Conservation (phyloP, 441 rosid species). For the Jatropha podagrica region DNA sequence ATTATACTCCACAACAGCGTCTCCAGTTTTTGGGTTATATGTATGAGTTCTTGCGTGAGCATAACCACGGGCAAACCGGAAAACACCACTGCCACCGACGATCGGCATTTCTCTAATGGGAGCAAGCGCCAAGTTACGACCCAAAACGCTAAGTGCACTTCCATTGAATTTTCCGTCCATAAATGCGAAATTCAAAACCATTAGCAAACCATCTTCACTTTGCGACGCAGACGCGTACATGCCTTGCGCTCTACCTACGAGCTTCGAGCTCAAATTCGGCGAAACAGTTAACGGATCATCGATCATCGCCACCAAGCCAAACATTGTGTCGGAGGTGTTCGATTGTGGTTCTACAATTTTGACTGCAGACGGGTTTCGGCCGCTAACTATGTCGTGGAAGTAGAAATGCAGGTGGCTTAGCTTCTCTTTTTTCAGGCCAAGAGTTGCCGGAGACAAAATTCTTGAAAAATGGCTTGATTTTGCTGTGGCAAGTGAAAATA, state of each 20-base stretch:
- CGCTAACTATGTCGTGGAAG: conserved; percentile 26
- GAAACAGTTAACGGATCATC: conserved; percentile 43
- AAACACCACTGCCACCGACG: conserved; percentile 40
- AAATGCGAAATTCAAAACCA: conserved; percentile 46
- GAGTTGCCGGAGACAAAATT: conserved; percentile 15
- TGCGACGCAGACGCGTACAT: conserved; percentile 42
- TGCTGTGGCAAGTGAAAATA: not conserved
- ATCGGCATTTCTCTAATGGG: conserved; percentile 46
- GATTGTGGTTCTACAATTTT: conserved; percentile 25
- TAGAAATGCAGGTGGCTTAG: conserved; percentile 45
- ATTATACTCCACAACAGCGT: conserved; percentile 48
- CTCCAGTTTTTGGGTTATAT: conserved; percentile 24
- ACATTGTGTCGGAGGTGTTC: conserved; percentile 19
- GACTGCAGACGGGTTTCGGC: conserved; percentile 39
- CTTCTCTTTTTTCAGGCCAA: conserved; percentile 37
- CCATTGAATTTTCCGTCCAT: conserved; percentile 45
- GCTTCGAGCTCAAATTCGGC: conserved; percentile 36
- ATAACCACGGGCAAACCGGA: conserved; percentile 45
- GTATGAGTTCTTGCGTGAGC: conserved; percentile 40
- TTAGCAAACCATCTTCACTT: conserved; percentile 30
- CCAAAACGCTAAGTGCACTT: conserved; percentile 41
- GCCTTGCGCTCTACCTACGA: conserved; percentile 51
- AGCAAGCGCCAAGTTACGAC: conserved; percentile 31
- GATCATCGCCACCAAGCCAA: conserved; percentile 37
- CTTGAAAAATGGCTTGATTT: conserved; percentile 24